These are phyloP conservation scores for Xylariaceae sp. DNA, from an alignment of 2,329 filamentous ascomycete genomes.

Conservation along the genomic window DNA sequence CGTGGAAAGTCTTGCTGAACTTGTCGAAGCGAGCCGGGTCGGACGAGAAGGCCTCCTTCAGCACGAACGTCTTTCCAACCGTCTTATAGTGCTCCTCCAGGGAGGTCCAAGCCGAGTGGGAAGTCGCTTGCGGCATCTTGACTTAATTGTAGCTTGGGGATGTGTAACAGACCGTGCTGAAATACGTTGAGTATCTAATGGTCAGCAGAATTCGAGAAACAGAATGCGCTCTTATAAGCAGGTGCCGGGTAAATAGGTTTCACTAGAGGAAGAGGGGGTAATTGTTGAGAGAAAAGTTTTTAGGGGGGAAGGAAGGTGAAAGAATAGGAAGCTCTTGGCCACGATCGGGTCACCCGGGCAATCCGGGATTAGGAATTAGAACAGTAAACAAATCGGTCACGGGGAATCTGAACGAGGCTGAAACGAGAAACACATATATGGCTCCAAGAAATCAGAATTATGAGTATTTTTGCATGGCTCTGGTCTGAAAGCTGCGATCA, in stretches of 20 bases:
- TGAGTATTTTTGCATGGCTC: too few species aligned
- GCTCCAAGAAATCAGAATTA: too few species aligned
- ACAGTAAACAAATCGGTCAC: slow-evolving; percentile 8
- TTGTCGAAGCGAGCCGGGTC: slow-evolving; percentile 86
- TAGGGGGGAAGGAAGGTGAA: not conserved
- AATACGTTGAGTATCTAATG: not conserved
- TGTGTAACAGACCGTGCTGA: too few species aligned
- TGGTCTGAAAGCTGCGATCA: too few species aligned
- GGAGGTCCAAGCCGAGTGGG: slow-evolving; percentile 80
- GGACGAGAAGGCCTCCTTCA: slow-evolving; percentile 88
- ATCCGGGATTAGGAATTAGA: slow-evolving; percentile 7
- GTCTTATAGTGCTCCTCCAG: slow-evolving; percentile 86
- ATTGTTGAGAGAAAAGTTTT: too few species aligned
- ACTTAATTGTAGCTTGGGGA: not conserved
- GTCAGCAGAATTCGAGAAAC: not conserved
- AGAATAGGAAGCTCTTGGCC: not conserved
- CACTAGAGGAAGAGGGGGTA: too few species aligned
- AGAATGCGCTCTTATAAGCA: not conserved
- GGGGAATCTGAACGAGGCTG: not conserved
- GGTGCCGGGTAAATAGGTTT: too few species aligned
- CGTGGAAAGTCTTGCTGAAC: slow-evolving; percentile 80
- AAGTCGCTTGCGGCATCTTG: slow-evolving; percentile 74
- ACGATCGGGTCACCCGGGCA: slow-evolving; percentile 7
- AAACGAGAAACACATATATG: too few species aligned
- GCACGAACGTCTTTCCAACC: slow-evolving; percentile 81